phyloP scores from a whole-genome alignment of 495 filamentous ascomycete species.

The Penicillium chermesinum region DNA sequence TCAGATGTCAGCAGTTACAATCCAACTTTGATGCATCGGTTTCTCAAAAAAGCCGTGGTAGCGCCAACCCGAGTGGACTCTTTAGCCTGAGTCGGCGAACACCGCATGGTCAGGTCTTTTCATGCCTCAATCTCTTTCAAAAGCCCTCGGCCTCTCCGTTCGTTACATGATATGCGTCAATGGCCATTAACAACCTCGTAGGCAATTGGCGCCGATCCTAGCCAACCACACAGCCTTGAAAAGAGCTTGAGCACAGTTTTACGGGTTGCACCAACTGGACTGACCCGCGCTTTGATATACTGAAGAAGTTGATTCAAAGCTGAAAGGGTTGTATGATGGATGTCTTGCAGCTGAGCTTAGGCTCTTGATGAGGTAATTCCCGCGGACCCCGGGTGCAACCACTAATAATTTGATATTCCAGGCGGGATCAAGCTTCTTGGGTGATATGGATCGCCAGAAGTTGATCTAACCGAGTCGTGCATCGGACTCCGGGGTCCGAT shows the following conservation, averaged over 20 bases:
- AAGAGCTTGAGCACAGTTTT: conserved; percentile 18
- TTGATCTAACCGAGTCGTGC: too few species aligned
- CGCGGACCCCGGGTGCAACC: conserved; percentile 17
- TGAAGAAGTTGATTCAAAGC: conserved; percentile 14
- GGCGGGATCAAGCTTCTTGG: conserved; percentile 45
- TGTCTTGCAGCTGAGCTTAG: conserved; percentile 12
- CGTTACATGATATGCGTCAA: conserved; percentile 16
- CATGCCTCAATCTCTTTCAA: conserved; percentile 19
- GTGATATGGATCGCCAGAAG: too few species aligned
- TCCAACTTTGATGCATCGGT: too few species aligned
- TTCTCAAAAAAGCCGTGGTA: too few species aligned
- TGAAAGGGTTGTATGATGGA: conserved; percentile 17
- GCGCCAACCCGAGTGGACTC: too few species aligned
- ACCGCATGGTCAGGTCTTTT: conserved; percentile 15
- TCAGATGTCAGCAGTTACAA: too few species aligned
- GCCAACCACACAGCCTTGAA: conserved; percentile 18
- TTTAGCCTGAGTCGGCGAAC: conserved; percentile 8
- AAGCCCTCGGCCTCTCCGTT: conserved; percentile 13
- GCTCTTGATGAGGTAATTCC: conserved; percentile 17
- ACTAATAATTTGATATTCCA: conserved; percentile 38
- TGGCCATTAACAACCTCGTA: conserved; percentile 17
- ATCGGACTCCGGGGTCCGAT: conserved; percentile 47
- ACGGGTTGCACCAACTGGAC: conserved; percentile 20
- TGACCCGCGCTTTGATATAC: conserved; percentile 9
- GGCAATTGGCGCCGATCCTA: conserved; percentile 13